Percentiles rank a stretch among this genome's conserved stretches.
phyloP scores from a whole-genome alignment of 176 grass and related monocot genomes.

The Poa pratensis region DNA sequence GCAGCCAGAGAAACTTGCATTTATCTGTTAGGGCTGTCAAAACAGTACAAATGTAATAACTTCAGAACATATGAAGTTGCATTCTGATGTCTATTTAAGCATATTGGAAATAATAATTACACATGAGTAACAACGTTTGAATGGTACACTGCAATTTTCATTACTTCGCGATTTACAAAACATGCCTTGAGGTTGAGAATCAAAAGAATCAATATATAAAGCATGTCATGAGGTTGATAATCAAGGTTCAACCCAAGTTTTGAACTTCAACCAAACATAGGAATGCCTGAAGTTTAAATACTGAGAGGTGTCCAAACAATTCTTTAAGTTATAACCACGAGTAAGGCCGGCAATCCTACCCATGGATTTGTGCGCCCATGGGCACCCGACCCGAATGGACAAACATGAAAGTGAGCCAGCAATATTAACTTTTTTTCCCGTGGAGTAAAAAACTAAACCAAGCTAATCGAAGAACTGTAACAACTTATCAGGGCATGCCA shows the following conservation, averaged over 20 bases:
- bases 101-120: not conserved
- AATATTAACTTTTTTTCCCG: too few species aligned
- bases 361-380: too few species aligned
- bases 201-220: not conserved
- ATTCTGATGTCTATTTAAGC: slow-evolving; percentile 11
- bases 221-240: not conserved
- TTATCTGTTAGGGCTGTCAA: slow-evolving; percentile 74
- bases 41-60: slow-evolving; percentile 36
- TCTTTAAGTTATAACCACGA: too few species aligned
- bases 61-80: slow-evolving; percentile 14
- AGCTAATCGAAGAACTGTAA: too few species aligned
- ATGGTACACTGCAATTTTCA: not conserved
- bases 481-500: too few species aligned
- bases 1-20: slow-evolving; percentile 95
- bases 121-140: not conserved
- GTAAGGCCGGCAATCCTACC: too few species aligned
- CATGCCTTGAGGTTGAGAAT: slow-evolving; percentile 1
- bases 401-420: too few species aligned
- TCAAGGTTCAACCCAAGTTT: not conserved
- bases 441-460: too few species aligned
- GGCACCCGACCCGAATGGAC: too few species aligned
- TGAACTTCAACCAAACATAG: slow-evolving; percentile 25
- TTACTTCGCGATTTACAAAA: not conserved
- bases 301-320: not conserved
- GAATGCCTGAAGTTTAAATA: not conserved